Percentiles rank a stretch among this genome's conserved stretches.
Evolutionary conservation across 2,329 filamentous ascomycete genomes (phyloP).

Genomic region (Thielaviopsis musarum): DNA sequence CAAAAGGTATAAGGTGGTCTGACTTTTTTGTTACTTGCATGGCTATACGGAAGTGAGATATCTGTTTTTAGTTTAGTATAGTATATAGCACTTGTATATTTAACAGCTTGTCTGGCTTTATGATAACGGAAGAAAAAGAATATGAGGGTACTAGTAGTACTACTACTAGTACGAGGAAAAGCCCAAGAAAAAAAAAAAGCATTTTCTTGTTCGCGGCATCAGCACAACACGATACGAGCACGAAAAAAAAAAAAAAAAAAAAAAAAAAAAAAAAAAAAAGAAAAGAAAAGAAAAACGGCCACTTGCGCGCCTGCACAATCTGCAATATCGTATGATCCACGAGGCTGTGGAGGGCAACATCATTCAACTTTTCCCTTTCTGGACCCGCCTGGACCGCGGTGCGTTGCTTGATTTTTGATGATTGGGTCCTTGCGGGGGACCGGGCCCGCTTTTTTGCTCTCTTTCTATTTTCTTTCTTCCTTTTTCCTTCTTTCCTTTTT

Average conservation of each 20-base stretch:
- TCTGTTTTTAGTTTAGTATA: too few relatives aligned
- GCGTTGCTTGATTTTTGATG: constrained; percentile 5
- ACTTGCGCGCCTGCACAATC: background rate
- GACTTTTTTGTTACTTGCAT: background rate
- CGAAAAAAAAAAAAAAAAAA: background rate
- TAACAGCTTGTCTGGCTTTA: too few relatives aligned
- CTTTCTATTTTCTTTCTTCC: background rate
- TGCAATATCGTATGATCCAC: constrained; percentile 23
- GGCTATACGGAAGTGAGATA: too few relatives aligned
- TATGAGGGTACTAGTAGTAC: too few relatives aligned
- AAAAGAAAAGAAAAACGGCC: background rate
- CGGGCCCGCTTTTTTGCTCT: background rate
- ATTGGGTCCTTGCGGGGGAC: constrained; percentile 1
- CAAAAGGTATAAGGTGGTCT: background rate
- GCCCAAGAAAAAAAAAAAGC: background rate
- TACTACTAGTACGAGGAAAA: too few relatives aligned
- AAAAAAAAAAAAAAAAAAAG: background rate
- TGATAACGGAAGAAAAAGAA: too few relatives aligned
- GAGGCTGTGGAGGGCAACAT: constrained; percentile 21
- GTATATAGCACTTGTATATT: too few relatives aligned
- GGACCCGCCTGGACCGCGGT: constrained; percentile 12
- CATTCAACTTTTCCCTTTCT: constrained; percentile 4
- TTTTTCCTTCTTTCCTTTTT: background rate
- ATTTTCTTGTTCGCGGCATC: too few relatives aligned
- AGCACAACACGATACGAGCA: background rate